Conservation (phyloP, 768 basidiomycete species). For the Naganishia vishniacii region DNA sequence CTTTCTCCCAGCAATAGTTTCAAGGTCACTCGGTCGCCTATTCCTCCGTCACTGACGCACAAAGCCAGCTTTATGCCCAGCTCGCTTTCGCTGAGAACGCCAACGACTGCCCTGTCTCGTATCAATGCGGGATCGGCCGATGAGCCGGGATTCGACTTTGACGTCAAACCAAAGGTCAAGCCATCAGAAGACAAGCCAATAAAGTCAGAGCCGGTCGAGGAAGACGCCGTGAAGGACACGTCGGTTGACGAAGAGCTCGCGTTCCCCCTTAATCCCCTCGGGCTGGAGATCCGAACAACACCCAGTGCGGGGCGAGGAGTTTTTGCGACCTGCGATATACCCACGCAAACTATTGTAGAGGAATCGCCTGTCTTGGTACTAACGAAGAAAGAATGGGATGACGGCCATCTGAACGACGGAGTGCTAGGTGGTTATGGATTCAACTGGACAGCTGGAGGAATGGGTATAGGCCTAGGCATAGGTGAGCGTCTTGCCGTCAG, state of each 20-base stretch:
- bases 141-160: constrained; percentile 16
- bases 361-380: constrained; percentile 80
- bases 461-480: constrained; percentile 43
- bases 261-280: constrained; percentile 39
- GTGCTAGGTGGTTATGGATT: constrained; percentile 46
- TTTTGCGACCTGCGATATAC: constrained; percentile 56
- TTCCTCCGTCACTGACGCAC: constrained; percentile 10
- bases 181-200: neutral
- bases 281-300: constrained; percentile 38
- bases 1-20: constrained; percentile 11
- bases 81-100: constrained; percentile 8
- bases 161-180: constrained; percentile 1
- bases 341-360: constrained; percentile 65
- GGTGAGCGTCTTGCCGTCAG: constrained; percentile 33
- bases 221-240: neutral
- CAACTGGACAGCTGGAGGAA: constrained; percentile 42
- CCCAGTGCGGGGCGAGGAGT: constrained; percentile 48
- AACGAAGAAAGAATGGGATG: constrained; percentile 58
- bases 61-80: constrained; percentile 18
- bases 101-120: constrained; percentile 12
- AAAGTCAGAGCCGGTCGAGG: neutral
- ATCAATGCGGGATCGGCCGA: constrained; percentile 16
- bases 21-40: neutral
- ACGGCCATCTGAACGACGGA: constrained; percentile 37
- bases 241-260: neutral